Base-by-base conservation (phyloP, 2,329 filamentous ascomycete genomes). In the Xylariales sp. region DNA sequence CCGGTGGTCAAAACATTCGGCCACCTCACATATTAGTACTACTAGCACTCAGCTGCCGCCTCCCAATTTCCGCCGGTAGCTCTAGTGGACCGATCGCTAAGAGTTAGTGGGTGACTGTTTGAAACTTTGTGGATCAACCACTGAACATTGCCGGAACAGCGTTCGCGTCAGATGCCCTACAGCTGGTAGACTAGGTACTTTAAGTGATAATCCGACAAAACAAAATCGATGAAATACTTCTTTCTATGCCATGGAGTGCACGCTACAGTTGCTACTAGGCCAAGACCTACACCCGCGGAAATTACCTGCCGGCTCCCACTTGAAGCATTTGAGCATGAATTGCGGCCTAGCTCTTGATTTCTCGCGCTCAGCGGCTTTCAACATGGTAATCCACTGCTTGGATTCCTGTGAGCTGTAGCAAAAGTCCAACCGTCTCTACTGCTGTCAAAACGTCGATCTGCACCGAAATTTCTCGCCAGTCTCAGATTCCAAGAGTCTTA, bases 41-140 rank as follows among this genome's bases (percentile, higher is more conserved):
- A 34, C 16, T 34, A 9, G 5, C 18, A 20, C 12, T 34, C 32
- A 34, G 32, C 32, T 34, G 32, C 16, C n/a, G n/a, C n/a, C 29
- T 31, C 16, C 29, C 7, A 10, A 14, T 31, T 31, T 31, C 29
- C 29, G 29, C 32, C 32, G 32, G 18, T 14, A 34, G 32, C 21
- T 34, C 3, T n/a, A 34, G 32, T 18, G 32, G 32, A 34, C 32
- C 21, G 8, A 34, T 20, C 32, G 15, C 32, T 18, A 34, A 34
- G 18, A 34, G 32, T 5, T 19, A 34, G 24, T 27, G 24, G 24
- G n/a, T 27, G 7, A n/a, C 7, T 27, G 8, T 8, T n/a, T n/a
- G n/a, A 27, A n/a, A 27, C 24, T 27, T 27, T 8, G 24, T n/a
- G 24, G 8, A 27, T 27, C 24, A 27, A 27, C 24, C 24, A 8